These are phyloP conservation scores for Sarcomyxa edulis DNA, from an alignment of 768 basidiomycete genomes.

Conservation along the genomic window DNA sequence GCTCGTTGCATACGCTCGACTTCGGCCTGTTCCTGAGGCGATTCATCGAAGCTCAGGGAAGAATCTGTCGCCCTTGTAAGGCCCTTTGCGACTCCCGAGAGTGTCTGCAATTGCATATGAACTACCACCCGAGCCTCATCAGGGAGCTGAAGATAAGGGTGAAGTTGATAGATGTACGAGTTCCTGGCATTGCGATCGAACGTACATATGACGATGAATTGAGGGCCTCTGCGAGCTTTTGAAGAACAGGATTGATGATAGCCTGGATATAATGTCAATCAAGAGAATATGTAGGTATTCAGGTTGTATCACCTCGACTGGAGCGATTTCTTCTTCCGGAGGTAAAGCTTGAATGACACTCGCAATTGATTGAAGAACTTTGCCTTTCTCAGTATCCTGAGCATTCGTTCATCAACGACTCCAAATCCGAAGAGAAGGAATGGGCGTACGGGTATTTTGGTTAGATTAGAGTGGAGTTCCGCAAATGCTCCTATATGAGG, in stretches of 20 bases:
- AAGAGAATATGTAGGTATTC: background rate
- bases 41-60: slow-evolving; percentile 51
- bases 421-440: background rate
- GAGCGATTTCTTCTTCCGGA: slow-evolving; percentile 69
- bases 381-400: slow-evolving; percentile 81
- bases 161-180: background rate
- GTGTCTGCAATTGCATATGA: slow-evolving; percentile 70
- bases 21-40: slow-evolving; percentile 47
- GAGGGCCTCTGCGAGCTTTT: slow-evolving; percentile 60
- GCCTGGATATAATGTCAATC: slow-evolving; percentile 35
- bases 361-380: slow-evolving; percentile 87
- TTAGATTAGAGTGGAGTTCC: slow-evolving; percentile 73
- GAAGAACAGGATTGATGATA: slow-evolving; percentile 71
- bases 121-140: slow-evolving; percentile 65
- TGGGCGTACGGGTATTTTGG: slow-evolving; percentile 63
- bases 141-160: slow-evolving; percentile 42
- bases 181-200: background rate
- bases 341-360: slow-evolving; percentile 92
- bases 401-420: background rate
- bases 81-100: slow-evolving; percentile 85
- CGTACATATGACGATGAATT: slow-evolving; percentile 49
- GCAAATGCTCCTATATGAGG: slow-evolving; percentile 83
- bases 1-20: slow-evolving; percentile 51
- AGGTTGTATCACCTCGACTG: slow-evolving; percentile 51
- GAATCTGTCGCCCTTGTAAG: slow-evolving; percentile 75